A percentile compares a stretch with the other conserved stretches of the same genome.
These are phyloP conservation scores for Ceratobasidium sp. DNA, from an alignment of 1,284 basidiomycete genomes.

Conservation along the genomic window DNA sequence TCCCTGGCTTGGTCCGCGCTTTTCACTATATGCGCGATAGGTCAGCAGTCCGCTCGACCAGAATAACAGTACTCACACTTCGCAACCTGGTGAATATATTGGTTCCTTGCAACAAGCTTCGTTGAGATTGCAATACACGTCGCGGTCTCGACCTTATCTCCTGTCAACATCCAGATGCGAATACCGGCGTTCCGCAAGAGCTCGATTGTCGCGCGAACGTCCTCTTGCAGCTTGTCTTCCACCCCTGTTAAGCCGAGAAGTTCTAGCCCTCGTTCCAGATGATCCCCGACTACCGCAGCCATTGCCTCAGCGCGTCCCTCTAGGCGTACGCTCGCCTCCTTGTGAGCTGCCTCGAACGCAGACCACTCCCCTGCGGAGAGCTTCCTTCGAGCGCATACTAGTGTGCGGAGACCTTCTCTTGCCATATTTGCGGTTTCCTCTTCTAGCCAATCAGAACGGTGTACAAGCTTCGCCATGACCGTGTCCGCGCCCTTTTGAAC, in stretches of 20 bases:
- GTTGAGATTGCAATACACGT: conserved; percentile 98
- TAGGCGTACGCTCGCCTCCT: conserved; percentile 80
- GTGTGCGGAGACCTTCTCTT: conserved; percentile 92
- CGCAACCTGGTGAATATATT: conserved; percentile 97
- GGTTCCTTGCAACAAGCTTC: conserved; percentile 94
- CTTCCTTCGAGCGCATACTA: conserved; percentile 90
- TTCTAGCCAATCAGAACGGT: conserved; percentile 98
- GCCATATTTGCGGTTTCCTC: conserved; percentile 99
- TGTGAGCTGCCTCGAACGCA: conserved; percentile 82
- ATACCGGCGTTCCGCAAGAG: conserved; percentile 95
- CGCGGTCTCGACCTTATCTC: conserved; percentile 99
- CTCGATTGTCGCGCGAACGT: conserved; percentile 94
- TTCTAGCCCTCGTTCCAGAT: conserved; percentile 91
- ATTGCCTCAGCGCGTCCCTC: conserved; percentile 88
- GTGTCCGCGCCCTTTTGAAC: conserved; percentile 98
- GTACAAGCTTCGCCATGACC: conserved; percentile 95
- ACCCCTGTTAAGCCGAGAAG: conserved; percentile 96
- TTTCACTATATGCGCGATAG: conserved; percentile 69
- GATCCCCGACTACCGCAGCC: conserved; percentile 77
- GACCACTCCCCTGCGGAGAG: conserved; percentile 78
- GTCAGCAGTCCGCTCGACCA: not conserved
- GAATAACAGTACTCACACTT: conserved; percentile 76
- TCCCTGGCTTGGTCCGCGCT: conserved; percentile 86
- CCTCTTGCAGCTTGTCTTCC: conserved; percentile 98
- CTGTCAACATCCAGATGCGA: conserved; percentile 99